Percentiles rank a stretch among this genome's conserved stretches.
Evolutionary conservation across 148 eudicot species (phyloP).

Genomic region (Fagopyrum esculentum): DNA sequence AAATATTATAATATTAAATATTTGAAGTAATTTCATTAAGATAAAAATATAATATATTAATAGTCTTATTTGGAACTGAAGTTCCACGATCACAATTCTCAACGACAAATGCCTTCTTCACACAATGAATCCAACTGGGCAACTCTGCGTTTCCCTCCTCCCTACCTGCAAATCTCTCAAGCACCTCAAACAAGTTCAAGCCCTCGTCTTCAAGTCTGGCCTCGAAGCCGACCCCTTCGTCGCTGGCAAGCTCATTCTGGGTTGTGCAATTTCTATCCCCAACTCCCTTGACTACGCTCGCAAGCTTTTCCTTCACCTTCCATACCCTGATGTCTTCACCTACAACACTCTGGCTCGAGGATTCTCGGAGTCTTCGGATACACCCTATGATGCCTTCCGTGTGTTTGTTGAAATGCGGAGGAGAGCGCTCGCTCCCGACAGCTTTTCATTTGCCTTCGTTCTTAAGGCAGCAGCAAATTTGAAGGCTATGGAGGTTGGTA

Average conservation of each 20-base stretch:
- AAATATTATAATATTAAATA: no score
- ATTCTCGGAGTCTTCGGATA: slow-evolving; percentile 32
- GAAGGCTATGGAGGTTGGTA: slow-evolving; percentile 29
- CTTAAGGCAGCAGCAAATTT: slow-evolving; percentile 42
- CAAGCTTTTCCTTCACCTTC: slow-evolving; percentile 27
- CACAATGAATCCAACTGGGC: slow-evolving; percentile 9
- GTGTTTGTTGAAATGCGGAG: slow-evolving; percentile 40
- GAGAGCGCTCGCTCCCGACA: slow-evolving; percentile 29
- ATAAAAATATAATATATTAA: no score
- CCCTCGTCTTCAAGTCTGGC: slow-evolving; percentile 30
- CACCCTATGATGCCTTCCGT: slow-evolving; percentile 30
- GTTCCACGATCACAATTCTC: no score
- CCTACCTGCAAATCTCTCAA: slow-evolving; percentile 35
- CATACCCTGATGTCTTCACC: slow-evolving; percentile 48
- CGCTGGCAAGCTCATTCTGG: slow-evolving; percentile 46
- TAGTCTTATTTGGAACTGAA: no score
- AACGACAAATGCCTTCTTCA: background rate
- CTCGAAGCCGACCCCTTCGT: slow-evolving; percentile 26
- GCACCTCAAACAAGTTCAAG: slow-evolving; percentile 39
- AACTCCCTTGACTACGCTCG: slow-evolving; percentile 34
- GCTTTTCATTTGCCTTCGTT: slow-evolving; percentile 50
- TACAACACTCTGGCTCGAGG: slow-evolving; percentile 60
- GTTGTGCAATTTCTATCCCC: slow-evolving; percentile 27
- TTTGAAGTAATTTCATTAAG: no score
- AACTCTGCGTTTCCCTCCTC: slow-evolving; percentile 30